Base-by-base conservation (phyloP, 2,329 filamentous ascomycete species). In the Coniochaeta hoffmannii region DNA sequence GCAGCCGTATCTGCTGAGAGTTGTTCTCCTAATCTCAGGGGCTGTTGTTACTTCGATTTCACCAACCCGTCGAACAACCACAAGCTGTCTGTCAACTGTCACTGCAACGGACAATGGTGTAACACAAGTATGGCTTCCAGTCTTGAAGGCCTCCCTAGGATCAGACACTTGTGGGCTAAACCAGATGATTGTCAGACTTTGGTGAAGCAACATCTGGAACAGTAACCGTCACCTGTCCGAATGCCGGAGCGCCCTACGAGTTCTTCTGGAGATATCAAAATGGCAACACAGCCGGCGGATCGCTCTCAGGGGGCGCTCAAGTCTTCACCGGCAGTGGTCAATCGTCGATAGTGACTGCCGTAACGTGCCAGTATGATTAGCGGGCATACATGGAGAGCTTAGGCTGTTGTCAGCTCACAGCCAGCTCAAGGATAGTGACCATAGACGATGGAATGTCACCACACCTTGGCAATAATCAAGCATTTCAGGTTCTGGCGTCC, bases 61-160 rank as follows among this genome's bases (percentile, higher is more conserved):
- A 52, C 31, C 32, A 52, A 22, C 17, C 50, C 31, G 17, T 30
- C 28, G 24, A 36, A 36, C 50, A 52, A 35, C 50, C 41, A 46
- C 41, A 46, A 46, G 41, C 41, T 52, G 10, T 36, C 50, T 8
- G 24, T 36, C 31, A 52, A 52, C 50, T 52, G 50, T 19, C 50
- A 52, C n/a, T 52, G 50, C 50, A 26, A 52, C 11, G 50, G 50
- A 22, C 31, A 34, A 22, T 52, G 50, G 50, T 52, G 50, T 36
- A 35, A 14, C 6, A 36, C 50, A 3, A 28, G 50, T 52, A 34
- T 14, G 50, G 5, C 17, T 11, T 24, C 41, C 12, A 24, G 3
- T 49, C n/a, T 19, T 15, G 6, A 50, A 35, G 5, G 17, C 6
- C 14, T 15, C 36, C 22, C n/a, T n/a, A n/a, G n/a, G n/a, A n/a